Percentiles rank a stretch among this genome's conserved stretches.
These are phyloP conservation scores for Colletotrichum euphorbiae DNA, from an alignment of 2,329 filamentous ascomycete genomes.

Conservation along the genomic window DNA sequence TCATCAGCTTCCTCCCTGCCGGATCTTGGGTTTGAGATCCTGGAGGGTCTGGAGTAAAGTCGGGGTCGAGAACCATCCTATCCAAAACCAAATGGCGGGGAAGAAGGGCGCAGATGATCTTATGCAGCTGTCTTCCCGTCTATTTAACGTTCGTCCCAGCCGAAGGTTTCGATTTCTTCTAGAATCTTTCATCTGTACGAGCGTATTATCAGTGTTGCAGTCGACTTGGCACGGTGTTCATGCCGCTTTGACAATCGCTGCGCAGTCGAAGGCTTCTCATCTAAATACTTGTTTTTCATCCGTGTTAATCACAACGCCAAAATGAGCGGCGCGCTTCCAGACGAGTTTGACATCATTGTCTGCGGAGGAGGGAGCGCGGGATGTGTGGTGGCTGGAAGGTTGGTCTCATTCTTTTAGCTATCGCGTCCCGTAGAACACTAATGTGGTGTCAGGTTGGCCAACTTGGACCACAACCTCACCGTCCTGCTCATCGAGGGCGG, in stretches of 20 bases:
- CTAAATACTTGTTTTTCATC: background rate
- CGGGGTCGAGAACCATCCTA: slow-evolving; percentile 29
- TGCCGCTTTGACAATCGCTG: slow-evolving; percentile 16
- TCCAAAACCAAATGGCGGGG: slow-evolving; percentile 5
- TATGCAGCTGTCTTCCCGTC: slow-evolving; percentile 15
- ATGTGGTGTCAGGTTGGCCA: slow-evolving; percentile 70
- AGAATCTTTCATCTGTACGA: background rate
- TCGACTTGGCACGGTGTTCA: slow-evolving; percentile 28
- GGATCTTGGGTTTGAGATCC: slow-evolving; percentile 29
- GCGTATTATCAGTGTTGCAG: slow-evolving; percentile 27
- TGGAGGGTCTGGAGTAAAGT: slow-evolving; percentile 36
- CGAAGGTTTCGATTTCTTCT: slow-evolving; percentile 4
- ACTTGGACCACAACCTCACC: slow-evolving; percentile 78
- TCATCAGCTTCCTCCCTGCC: slow-evolving; percentile 20
- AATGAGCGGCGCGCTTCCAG: slow-evolving; percentile 64
- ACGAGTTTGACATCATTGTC: slow-evolving; percentile 85
- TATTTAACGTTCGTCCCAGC: slow-evolving; percentile 33
- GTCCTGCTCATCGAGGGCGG: slow-evolving; percentile 78
- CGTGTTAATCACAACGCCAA: slow-evolving; percentile 16
- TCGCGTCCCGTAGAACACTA: slow-evolving; percentile 51
- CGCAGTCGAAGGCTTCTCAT: background rate
- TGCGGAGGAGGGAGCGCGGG: slow-evolving; percentile 79
- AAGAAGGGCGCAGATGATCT: slow-evolving; percentile 4
- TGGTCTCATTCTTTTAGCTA: slow-evolving; percentile 36
- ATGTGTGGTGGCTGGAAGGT: slow-evolving; percentile 69